Evolutionary conservation across 106 monocot species (phyloP), one percentile per base, ranked within the genome.

Genomic region (Acorus calamus): DNA sequence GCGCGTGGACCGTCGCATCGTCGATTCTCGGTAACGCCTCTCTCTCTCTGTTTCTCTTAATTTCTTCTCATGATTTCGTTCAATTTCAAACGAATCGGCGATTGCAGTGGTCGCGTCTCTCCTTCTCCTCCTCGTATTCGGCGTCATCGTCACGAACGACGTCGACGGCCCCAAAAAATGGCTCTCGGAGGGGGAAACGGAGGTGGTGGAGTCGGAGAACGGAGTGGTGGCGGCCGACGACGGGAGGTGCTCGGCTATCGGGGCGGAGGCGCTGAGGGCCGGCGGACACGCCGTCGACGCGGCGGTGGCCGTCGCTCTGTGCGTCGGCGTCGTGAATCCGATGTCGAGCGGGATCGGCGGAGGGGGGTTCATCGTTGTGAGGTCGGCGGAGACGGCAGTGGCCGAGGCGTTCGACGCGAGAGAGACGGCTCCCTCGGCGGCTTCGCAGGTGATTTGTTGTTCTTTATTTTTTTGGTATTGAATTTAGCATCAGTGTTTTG

Each of bases 231-330:
- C 86, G 56, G 73, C 90, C 47, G 90, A 91, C 74, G 87, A 91
- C 67, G 73, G 82, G 57, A 43, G 66, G 66, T 96, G 94, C 78
- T 96, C 94, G 51, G 77, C 78, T 71, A 75, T 87, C 49, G 94
- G 87, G 28, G 87, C 62, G 52, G 47, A 51, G 64, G 76, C 74
- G 46, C 64, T 96, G 59, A 55, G 78, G 42, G 53, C 49, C 4
- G 94, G 94, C 2, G 90, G 94, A 3, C 86, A 91, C 68, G 87
- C 96, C 8, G 87, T 91, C 55, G 96, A 96, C 58, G 96, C 96
- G 12, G 80, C 87, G 46, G 90, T 81, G 14, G 96, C 91, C 57
- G 61, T 84, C 43, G 80, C 83, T 44, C 64, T 96, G 10, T 96
- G 91, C 66, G 57, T 69, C 11, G 96, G 90, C 1, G 80, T 91